phyloP scores from a whole-genome alignment of 352 stramenopile genomes.

The Pythium angustatum region DNA sequence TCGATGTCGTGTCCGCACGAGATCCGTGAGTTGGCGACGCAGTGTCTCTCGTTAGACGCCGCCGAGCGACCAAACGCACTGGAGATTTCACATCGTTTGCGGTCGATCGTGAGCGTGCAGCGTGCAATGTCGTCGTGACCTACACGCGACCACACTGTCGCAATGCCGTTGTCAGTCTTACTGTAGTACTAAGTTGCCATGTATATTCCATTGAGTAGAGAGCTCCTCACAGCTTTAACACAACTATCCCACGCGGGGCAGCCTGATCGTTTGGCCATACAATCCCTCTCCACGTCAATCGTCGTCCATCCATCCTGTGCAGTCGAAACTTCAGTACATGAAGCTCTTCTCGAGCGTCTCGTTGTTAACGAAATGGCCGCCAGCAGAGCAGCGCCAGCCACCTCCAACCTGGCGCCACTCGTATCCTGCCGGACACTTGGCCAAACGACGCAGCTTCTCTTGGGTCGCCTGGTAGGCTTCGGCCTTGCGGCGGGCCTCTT shows the following conservation, averaged over 20 bases:
- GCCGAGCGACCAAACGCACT: neutral
- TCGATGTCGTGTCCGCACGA: neutral
- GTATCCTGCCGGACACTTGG: conserved; percentile 65
- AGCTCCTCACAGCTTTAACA: too few species aligned
- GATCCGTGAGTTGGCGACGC: conserved; percentile 1
- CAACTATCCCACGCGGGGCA: too few species aligned
- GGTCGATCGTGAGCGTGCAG: neutral
- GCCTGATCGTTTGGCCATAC: too few species aligned
- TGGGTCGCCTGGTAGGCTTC: conserved; percentile 33
- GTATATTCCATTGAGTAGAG: too few species aligned
- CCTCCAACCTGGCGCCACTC: conserved; percentile 55
- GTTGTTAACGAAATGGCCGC: conserved; percentile 75
- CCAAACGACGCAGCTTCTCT: conserved; percentile 61
- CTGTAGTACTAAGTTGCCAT: too few species aligned
- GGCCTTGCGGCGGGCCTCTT: conserved; percentile 31
- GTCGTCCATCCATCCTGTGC: too few species aligned
- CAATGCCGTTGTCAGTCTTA: too few species aligned
- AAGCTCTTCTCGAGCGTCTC: conserved; percentile 60
- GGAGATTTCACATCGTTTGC: neutral
- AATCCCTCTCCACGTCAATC: too few species aligned
- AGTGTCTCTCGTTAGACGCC: conserved; percentile 1
- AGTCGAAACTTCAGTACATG: conserved; percentile 42
- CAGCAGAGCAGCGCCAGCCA: conserved; percentile 81
- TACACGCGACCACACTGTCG: too few species aligned
- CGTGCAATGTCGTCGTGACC: too few species aligned